Evolutionary conservation across 768 basidiomycete genomes (phyloP), one percentile per base, ranked within the genome.

Genomic region (Boletales sp.): DNA sequence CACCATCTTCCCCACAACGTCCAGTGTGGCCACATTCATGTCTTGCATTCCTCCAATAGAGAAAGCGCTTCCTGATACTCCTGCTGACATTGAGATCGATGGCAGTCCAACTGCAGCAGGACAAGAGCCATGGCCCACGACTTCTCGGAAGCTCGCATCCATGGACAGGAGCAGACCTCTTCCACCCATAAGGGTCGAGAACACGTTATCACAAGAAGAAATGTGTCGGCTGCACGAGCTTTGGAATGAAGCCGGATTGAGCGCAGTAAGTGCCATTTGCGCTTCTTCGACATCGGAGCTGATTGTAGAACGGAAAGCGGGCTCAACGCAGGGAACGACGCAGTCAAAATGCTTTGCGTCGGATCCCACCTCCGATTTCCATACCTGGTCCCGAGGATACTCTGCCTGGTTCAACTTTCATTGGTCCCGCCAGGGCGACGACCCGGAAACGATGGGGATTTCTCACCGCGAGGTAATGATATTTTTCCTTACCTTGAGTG

Each of bases 221-320:
- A 51, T 59, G 48, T 15, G 27, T 12, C 42, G 42, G 32, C 36
- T 65, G 17, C 59, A 54, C 38, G 53, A 57, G 12, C 52, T 60
- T 21, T 67, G 65, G 65, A 64, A 67, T 11, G 65, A 42, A 8
- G 60, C 65, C 1, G 56, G 55, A 18, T 36, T 65, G 8, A 54
- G 56, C 35, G 58, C 61, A 11, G 67, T 60, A 19, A 43, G 57
- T 51, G 18, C 24, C 37, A 19, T 17, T 35, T 18, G 7, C 15
- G 8, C 15, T 27, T 21, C 10, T 39, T 18, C 12, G 6, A 19
- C 8, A 18, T n/a, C 35, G 7, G 21, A 9, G 14, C 11, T 55
- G 40, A 62, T 48, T 11, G 15, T 24, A 3, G 5, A 15, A 36
- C 11, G 12, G n/a, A 46, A 52, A 68, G 65, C 62, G 55, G 37